phyloP scores from a whole-genome alignment of 768 basidiomycete species.

The Termitomyces heimii region DNA sequence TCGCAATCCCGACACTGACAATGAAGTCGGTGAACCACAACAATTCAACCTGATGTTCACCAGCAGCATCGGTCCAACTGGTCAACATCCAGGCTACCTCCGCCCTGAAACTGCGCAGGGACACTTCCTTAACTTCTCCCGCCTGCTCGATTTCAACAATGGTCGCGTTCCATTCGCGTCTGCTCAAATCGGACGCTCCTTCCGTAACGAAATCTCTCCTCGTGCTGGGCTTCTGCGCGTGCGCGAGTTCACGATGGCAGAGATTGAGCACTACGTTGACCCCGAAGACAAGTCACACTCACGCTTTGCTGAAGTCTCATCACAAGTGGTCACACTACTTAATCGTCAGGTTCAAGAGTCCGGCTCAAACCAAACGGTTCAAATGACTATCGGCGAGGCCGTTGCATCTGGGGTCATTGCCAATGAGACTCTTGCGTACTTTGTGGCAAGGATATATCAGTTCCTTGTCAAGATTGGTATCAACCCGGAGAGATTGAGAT shows the following conservation, averaged over 20 bases:
- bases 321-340: conserved; percentile 70
- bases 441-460: conserved; percentile 85
- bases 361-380: conserved; percentile 58
- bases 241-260: conserved; percentile 99
- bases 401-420: conserved; percentile 84
- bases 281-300: conserved; percentile 85
- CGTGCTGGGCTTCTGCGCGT: conserved; percentile 94
- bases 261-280: conserved; percentile 99
- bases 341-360: conserved; percentile 78
- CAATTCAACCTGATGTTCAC: conserved; percentile 99
- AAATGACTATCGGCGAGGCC: conserved; percentile 83
- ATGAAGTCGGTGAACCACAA: conserved; percentile 88
- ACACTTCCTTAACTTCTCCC: conserved; percentile 97
- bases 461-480: conserved; percentile 92
- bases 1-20: conserved; percentile 86
- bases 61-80: conserved; percentile 95
- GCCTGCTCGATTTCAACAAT: conserved; percentile 97
- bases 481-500: conserved; percentile 74
- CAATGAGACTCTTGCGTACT: conserved; percentile 97
- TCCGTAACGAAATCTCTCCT: conserved; percentile 98
- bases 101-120: conserved; percentile 98
- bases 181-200: conserved; percentile 92
- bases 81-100: conserved; percentile 92
- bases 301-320: conserved; percentile 76
- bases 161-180: conserved; percentile 95